These are phyloP conservation scores for Lolium rigidum DNA, from an alignment of 176 grass and related monocot genomes.

Conservation along the genomic window DNA sequence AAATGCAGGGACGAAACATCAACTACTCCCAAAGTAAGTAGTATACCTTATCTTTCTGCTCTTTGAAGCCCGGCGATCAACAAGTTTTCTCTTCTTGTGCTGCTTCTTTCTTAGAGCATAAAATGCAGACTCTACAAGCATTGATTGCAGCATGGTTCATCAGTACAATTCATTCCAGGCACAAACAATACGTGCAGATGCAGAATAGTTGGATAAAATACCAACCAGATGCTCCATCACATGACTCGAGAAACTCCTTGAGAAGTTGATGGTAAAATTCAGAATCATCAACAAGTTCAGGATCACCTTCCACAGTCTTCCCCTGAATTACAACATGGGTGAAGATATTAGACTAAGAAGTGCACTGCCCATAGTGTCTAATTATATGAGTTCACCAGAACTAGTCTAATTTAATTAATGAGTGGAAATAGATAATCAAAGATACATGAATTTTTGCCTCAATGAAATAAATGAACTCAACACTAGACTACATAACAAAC, in stretches of 20 bases:
- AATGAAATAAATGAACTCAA: slow-evolving; percentile 10
- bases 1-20: neutral
- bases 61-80: slow-evolving; percentile 89
- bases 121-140: slow-evolving; percentile 67
- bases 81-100: slow-evolving; percentile 80
- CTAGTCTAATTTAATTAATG: neutral
- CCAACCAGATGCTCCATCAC: slow-evolving; percentile 72
- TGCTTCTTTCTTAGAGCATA: slow-evolving; percentile 83
- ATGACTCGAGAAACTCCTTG: slow-evolving; percentile 92
- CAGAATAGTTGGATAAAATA: slow-evolving; percentile 12
- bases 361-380: neutral
- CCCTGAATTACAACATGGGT: slow-evolving; percentile 43
- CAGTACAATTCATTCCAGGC: neutral
- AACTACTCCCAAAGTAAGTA: neutral
- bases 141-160: neutral
- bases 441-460: neutral
- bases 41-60: slow-evolving; percentile 87
- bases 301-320: slow-evolving; percentile 58
- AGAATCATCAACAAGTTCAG: slow-evolving; percentile 83
- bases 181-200: neutral
- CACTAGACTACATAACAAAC: neutral
- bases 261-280: slow-evolving; percentile 98
- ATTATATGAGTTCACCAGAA: neutral
- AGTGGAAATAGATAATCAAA: neutral
- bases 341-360: slow-evolving; percentile 29